These are phyloP conservation scores for Rehmannia glutinosa DNA, from an alignment of 257 asterid species.

Conservation along the genomic window DNA sequence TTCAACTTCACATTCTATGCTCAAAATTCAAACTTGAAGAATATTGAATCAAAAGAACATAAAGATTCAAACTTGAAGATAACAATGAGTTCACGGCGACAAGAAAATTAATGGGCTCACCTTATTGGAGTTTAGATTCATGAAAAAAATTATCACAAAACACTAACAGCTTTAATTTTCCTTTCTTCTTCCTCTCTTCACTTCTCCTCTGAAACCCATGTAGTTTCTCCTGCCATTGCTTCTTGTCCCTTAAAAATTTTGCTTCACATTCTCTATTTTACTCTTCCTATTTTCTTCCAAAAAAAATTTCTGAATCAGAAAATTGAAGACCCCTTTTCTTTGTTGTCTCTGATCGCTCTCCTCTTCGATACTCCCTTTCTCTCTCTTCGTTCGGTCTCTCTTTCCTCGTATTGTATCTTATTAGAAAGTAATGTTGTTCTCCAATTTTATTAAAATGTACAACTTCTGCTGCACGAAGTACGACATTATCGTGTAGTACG, in stretches of 20 bases:
- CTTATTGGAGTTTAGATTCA: constrained; percentile 50
- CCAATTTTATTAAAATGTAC: constrained; percentile 25
- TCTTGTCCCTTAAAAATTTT: constrained; percentile 31
- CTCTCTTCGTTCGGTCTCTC: constrained; percentile 28
- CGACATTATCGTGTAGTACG: background rate
- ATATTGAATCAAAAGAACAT: constrained; percentile 28
- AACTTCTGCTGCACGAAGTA: constrained; percentile 15
- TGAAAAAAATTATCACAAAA: constrained; percentile 10
- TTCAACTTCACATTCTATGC: constrained; percentile 47
- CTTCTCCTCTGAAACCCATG: constrained; percentile 51
- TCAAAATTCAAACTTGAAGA: constrained; percentile 43
- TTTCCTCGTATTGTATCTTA: constrained; percentile 47
- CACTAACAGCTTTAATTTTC: constrained; percentile 20
- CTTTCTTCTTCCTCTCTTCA: constrained; percentile 27
- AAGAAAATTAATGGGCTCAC: constrained; percentile 36
- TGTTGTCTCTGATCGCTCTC: constrained; percentile 65
- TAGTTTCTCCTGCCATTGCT: constrained; percentile 51
- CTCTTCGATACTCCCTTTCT: constrained; percentile 35
- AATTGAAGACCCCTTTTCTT: constrained; percentile 51
- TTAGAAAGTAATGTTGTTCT: constrained; percentile 20
- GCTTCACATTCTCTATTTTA: constrained; percentile 45
- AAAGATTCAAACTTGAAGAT: constrained; percentile 43
- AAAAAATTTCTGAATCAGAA: constrained; percentile 34
- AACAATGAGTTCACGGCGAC: constrained; percentile 27
- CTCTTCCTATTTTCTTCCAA: constrained; percentile 12